Evolutionary conservation across 192 early-diverging fungal species (phyloP).

Genomic region (Rhizoclosmatium globosum): DNA sequence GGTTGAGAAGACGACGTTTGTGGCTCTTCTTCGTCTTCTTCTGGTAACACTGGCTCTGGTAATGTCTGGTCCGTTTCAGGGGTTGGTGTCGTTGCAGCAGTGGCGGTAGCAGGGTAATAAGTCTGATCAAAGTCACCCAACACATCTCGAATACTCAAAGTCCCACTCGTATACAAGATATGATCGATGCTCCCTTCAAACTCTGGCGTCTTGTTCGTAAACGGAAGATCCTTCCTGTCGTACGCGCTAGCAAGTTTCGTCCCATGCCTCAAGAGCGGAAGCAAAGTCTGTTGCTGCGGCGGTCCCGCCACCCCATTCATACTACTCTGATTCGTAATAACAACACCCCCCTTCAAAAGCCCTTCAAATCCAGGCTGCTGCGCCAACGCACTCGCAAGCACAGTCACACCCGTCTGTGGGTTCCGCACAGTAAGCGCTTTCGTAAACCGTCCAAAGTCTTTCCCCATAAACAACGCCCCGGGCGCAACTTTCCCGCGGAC

Average conservation of each 20-base stretch:
- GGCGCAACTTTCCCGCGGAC: slow-evolving; percentile 50
- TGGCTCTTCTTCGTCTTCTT: not conserved
- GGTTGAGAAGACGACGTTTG: not conserved
- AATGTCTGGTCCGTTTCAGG: not conserved
- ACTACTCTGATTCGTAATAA: slow-evolving; percentile 26
- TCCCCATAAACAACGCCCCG: slow-evolving; percentile 41
- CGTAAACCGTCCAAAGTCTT: slow-evolving; percentile 48
- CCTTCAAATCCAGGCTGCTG: slow-evolving; percentile 34
- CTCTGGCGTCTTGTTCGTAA: slow-evolving; percentile 55
- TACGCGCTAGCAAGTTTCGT: slow-evolving; percentile 45
- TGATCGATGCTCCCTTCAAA: slow-evolving; percentile 58
- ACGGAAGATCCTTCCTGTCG: slow-evolving; percentile 47
- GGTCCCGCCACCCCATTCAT: not conserved
- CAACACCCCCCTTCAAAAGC: slow-evolving; percentile 33
- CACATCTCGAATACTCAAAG: slow-evolving; percentile 52
- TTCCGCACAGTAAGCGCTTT: slow-evolving; percentile 29
- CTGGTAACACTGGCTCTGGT: not conserved
- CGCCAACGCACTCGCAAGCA: slow-evolving; percentile 7
- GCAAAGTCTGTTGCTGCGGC: slow-evolving; percentile 19
- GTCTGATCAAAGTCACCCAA: slow-evolving; percentile 44
- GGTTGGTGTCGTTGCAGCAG: not conserved
- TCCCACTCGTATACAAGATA: slow-evolving; percentile 53
- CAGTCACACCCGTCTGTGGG: slow-evolving; percentile 23
- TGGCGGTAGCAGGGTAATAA: slow-evolving; percentile 11
- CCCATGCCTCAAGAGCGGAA: slow-evolving; percentile 33